Evolutionary conservation across 495 filamentous ascomycete species (phyloP), one percentile per base, ranked within the genome.

Genomic region (Sabuloglossum arenarium): DNA sequence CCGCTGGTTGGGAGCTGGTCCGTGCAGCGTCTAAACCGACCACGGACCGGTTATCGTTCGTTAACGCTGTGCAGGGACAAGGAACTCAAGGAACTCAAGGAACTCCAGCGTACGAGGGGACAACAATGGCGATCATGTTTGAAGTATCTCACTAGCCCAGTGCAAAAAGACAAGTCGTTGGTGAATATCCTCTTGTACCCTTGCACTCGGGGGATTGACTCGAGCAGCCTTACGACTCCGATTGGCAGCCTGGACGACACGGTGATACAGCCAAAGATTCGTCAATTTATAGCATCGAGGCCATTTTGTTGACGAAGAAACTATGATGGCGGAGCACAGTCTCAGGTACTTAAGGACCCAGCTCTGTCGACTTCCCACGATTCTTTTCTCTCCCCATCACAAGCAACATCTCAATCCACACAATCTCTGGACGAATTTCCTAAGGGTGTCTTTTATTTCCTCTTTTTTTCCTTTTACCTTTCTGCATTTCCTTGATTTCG

Each of bases 401-500:
- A n/a, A n/a, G n/a, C 47, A 28, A 1, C 34, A 45, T 21, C 54
- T 28, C 43, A 27, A 55, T 46, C 16, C 34, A 45, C n/a, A 45
- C 31, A 55, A 25, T 55, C 31, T 55, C n/a, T 45, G 8, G 19
- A 43, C 54, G 34, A 55, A 34, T 56, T 58, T 55, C 61, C 52
- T 61, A 19, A 6, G 37, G 43, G 39, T 43, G 42, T 53, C 57
- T 59, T 42, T 34, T 61, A 42, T 63, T 32, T 58, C 45, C n/a
- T 55, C 24, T 50, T 63, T 32, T 58, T 47, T 23, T 55, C 24
- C 30, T 61, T 59, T 60, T 51, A 1, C 29, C 45, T 51, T 50
- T 25, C 53, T 43, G 21, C 30, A 56, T 65, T 64, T 64, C 62
- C 55, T 64, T 62, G 45, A 12, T 43, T 43, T 21, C 39, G 19